Conservation (phyloP, 345 rosid species). For the Gossypium herbaceum region DNA sequence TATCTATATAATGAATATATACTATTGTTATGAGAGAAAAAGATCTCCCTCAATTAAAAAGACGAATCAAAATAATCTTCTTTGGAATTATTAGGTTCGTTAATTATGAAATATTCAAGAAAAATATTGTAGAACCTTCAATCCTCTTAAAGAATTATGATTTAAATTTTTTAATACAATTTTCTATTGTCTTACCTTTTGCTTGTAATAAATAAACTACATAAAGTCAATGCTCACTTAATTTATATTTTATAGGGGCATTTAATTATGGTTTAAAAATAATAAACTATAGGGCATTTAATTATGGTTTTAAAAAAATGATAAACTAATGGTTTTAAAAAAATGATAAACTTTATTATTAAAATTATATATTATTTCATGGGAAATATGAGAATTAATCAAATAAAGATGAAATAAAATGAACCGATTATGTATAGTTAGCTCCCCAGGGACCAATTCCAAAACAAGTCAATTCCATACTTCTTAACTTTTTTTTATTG, state of each 20-base stretch:
- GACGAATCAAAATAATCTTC: not conserved
- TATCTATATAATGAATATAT: not conserved
- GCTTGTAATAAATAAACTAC: not conserved
- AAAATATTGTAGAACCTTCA: too few species aligned
- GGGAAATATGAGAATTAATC: constrained; percentile 5
- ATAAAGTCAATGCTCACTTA: constrained; percentile 20
- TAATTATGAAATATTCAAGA: not conserved
- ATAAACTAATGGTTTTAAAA: not conserved
- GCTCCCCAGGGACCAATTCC: not conserved
- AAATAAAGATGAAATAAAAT: not conserved
- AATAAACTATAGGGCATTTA: not conserved
- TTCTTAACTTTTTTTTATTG: not conserved
- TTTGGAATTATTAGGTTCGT: too few species aligned
- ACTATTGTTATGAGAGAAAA: not conserved
- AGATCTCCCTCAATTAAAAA: not conserved
- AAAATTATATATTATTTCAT: constrained; percentile 15
- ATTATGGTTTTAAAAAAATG: not conserved
- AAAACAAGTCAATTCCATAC: constrained; percentile 6
- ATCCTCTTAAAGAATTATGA: not conserved
- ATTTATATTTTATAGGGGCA: not conserved
- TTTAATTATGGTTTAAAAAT: not conserved
- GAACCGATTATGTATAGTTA: not conserved
- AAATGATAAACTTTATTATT: constrained; percentile 7
- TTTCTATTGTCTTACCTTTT: not conserved
- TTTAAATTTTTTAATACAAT: not conserved